phyloP scores from a whole-genome alignment of 2,329 filamentous ascomycete species.

The Neoscytalidium dimidiatum region DNA sequence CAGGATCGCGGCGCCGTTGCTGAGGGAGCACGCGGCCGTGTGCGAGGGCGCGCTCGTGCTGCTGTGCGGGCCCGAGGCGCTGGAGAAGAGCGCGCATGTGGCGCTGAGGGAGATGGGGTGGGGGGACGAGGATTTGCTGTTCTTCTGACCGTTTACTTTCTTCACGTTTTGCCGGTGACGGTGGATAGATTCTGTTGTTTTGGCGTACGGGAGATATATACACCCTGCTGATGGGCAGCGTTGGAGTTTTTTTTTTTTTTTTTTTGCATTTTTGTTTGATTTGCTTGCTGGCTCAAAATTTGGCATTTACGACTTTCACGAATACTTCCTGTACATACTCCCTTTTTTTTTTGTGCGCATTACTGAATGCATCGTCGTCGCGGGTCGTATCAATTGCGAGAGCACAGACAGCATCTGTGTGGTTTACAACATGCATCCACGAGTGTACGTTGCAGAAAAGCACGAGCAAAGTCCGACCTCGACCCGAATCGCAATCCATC shows the following conservation, averaged over 20 bases:
- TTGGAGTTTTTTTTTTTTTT: background rate
- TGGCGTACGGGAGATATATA: background rate
- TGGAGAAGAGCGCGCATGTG: constrained; percentile 68
- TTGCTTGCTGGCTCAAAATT: background rate
- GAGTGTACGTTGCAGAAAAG: background rate
- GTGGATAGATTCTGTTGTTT: background rate
- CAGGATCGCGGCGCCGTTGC: constrained; percentile 63
- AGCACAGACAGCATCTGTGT: no score
- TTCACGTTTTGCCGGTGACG: background rate
- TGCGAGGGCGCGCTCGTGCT: constrained; percentile 63
- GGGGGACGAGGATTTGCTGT: constrained; percentile 70
- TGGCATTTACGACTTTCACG: background rate
- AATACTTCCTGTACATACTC: background rate
- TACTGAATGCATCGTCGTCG: no score
- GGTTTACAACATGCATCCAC: no score
- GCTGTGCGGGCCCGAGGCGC: constrained; percentile 74
- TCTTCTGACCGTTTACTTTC: constrained; percentile 58
- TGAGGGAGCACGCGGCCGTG: constrained; percentile 57
- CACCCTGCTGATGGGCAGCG: background rate
- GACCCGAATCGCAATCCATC: background rate
- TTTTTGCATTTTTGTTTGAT: background rate
- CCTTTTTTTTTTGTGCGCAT: no score
- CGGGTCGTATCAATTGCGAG: no score
- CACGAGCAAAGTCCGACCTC: background rate
- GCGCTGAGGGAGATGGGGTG: constrained; percentile 66